Percentiles rank a stretch among this genome's conserved stretches.
These are phyloP conservation scores for Pyrus hybrid DNA, from an alignment of 331 rosid species.

Conservation along the genomic window DNA sequence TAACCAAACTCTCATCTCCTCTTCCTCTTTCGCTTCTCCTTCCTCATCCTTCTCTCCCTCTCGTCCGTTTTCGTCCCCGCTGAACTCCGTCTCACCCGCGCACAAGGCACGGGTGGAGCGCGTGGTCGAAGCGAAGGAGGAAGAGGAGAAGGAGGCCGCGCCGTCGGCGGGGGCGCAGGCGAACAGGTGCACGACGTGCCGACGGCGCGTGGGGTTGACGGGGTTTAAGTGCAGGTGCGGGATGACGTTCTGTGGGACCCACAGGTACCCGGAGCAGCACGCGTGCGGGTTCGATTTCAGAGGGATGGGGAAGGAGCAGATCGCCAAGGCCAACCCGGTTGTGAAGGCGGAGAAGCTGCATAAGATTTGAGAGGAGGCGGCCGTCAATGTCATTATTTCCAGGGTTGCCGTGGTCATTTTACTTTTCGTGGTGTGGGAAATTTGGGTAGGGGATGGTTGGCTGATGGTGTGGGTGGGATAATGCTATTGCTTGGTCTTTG, in stretches of 20 bases:
- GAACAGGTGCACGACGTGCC: constrained; percentile 49
- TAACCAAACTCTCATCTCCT: constrained; percentile 43
- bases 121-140: not conserved
- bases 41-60: not conserved
- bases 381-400: not conserved
- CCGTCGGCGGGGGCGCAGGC: constrained; percentile 6
- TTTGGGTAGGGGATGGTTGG: not conserved
- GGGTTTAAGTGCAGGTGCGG: constrained; percentile 84
- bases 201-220: constrained; percentile 79
- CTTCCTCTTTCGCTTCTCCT: not conserved
- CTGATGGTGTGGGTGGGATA: not conserved
- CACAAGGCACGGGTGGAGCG: not conserved
- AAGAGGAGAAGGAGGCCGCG: not conserved
- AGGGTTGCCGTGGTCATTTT: constrained; percentile 29
- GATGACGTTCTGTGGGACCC: constrained; percentile 63
- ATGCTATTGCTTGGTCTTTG: not conserved
- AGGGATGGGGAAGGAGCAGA: constrained; percentile 62
- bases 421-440: not conserved
- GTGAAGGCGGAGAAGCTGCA: constrained; percentile 62
- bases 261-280: constrained; percentile 80
- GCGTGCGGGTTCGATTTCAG: constrained; percentile 70
- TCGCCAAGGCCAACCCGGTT: constrained; percentile 77
- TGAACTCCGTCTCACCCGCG: not conserved
- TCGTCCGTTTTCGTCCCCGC: not conserved
- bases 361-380: constrained; percentile 36